Evolutionary conservation across 768 basidiomycete genomes (phyloP), one percentile per base, ranked within the genome.

Genomic region (Xerocomellus amylosporus): DNA sequence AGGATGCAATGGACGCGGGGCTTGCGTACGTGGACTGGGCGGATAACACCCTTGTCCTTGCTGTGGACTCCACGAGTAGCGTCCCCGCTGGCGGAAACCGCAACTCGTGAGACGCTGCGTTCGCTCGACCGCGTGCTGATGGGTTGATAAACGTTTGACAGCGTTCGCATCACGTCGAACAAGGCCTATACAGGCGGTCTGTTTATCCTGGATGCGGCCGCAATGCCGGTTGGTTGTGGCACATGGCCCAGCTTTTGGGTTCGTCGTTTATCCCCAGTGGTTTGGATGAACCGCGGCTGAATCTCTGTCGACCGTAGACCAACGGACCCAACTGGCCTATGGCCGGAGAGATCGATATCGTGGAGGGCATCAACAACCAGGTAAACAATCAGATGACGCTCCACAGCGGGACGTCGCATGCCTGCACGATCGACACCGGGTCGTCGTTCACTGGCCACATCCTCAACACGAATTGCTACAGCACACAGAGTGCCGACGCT

Each of bases 201-300:
- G 14, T 88, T 91, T 74, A 83, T 91, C 60, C 77, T 88, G 26
- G 88, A 90, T 62, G 79, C 88, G 50, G 74, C 58, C 40, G 70
- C 78, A 9, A 87, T 88, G 85, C 88, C 88, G 10, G 76, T 79
- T 40, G 89, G 89, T 0, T 88, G 86, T 66, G 75, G 79, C 46
- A 68, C 73, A 17, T 82, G 81, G 78, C 85, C 71, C 73, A 85
- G 85, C 71, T 86, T 73, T 50, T 80, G 79, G 79, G 68, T 71
- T 31, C 46, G 68, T 63, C 74, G 8, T 44, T 33, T 4, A 9
- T 13, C 9, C 8, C 40, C 3, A 12, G 17, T 30, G 7, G n/a
- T 37, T 34, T 19, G 13, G 8, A 24, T 20, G 13, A 17, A 24
- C 3, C 15, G 19, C 7, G 8, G 13, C 51, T 63, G 9, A 50